phyloP scores from a whole-genome alignment of 2,329 filamentous ascomycete genomes.

The Penicillium oxalicum region DNA sequence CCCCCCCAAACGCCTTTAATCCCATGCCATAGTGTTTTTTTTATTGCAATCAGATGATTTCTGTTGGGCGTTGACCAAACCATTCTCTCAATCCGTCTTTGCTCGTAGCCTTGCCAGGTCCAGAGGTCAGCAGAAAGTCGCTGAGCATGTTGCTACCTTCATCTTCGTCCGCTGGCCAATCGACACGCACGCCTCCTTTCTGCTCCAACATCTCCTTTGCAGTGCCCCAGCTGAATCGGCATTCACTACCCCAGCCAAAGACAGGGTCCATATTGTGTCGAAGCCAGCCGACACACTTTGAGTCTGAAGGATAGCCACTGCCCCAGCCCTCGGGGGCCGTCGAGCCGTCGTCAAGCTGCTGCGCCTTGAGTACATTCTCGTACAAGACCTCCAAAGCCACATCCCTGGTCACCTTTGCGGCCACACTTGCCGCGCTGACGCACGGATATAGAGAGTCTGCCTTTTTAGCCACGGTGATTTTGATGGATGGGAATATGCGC shows the following conservation, averaged over 20 bases:
- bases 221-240: conserved; percentile 92
- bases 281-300: conserved; percentile 72
- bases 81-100: conserved; percentile 72
- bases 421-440: conserved; percentile 88
- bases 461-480: conserved; percentile 78
- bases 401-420: conserved; percentile 92
- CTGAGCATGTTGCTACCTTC: conserved; percentile 61
- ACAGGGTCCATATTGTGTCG: conserved; percentile 81
- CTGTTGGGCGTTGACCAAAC: conserved; percentile 68
- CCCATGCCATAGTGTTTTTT: conserved; percentile 4
- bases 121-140: conserved; percentile 60
- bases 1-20: conserved; percentile 14
- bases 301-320: conserved; percentile 88
- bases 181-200: conserved; percentile 66
- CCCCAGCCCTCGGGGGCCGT: conserved; percentile 60
- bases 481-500: conserved; percentile 70
- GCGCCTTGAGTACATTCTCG: conserved; percentile 42
- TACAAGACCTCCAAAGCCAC: conserved; percentile 78
- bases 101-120: conserved; percentile 39
- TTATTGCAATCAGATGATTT: conserved; percentile 56
- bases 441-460: conserved; percentile 88
- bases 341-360: conserved; percentile 25
- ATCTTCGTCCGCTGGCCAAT: conserved; percentile 75
- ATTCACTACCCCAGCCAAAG: conserved; percentile 93
- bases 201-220: conserved; percentile 85